Evolutionary conservation across 305 asterid species (phyloP).

Genomic region (Solanum hybrid): DNA sequence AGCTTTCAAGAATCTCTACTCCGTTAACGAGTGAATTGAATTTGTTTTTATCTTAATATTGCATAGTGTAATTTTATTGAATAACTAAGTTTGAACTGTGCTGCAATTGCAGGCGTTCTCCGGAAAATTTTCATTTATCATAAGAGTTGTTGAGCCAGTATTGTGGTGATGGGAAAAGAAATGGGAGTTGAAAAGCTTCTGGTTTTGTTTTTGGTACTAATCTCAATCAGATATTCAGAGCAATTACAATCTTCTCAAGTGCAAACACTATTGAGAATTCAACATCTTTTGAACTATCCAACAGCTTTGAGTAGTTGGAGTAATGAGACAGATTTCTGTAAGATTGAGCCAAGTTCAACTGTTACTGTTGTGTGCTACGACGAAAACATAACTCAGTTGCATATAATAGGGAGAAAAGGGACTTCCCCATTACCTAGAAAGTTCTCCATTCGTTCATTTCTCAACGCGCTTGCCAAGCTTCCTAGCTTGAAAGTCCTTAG

Average conservation of each 20-base stretch:
- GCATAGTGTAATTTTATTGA: background rate
- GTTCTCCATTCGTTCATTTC: constrained; percentile 64
- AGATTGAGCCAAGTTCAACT: constrained; percentile 32
- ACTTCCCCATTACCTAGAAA: constrained; percentile 34
- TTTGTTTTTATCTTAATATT: background rate
- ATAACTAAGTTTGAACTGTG: background rate
- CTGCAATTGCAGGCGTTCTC: constrained; percentile 3
- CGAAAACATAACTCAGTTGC: constrained; percentile 66
- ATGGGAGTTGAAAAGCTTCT: constrained; percentile 9
- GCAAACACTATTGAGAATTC: constrained; percentile 42
- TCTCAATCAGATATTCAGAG: constrained; percentile 32
- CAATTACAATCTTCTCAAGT: constrained; percentile 44
- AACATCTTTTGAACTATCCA: constrained; percentile 45
- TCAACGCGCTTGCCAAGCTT: constrained; percentile 43
- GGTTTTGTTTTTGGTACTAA: constrained; percentile 19
- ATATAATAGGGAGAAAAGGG: constrained; percentile 40
- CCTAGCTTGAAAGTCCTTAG: constrained; percentile 68
- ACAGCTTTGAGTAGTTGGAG: constrained; percentile 32
- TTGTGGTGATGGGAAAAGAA: constrained; percentile 31
- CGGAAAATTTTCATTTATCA: background rate
- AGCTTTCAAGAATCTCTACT: background rate
- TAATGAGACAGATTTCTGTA: constrained; percentile 53
- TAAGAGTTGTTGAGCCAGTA: background rate
- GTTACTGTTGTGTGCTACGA: constrained; percentile 69
- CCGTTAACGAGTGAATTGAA: background rate